Conservation (phyloP, 768 basidiomycete genomes). For the Fomitopsis pulvina region DNA sequence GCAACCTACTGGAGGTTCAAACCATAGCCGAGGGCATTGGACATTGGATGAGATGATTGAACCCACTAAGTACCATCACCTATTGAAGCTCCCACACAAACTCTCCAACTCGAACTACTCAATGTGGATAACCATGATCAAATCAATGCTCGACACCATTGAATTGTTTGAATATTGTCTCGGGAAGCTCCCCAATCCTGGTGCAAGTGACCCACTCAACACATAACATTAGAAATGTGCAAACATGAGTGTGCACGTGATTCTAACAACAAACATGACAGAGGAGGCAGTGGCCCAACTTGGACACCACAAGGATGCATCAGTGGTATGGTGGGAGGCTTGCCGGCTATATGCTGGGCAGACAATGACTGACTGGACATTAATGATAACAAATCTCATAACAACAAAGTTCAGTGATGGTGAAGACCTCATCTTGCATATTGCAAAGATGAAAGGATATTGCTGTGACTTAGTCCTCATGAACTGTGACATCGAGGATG, state of each 20-base stretch:
- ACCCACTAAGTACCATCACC: too few relatives aligned
- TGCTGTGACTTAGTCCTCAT: constrained; percentile 9
- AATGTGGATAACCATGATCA: too few relatives aligned
- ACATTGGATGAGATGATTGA: too few relatives aligned
- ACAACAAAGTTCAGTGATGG: constrained; percentile 7
- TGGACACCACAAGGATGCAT: not conserved
- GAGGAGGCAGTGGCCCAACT: not conserved
- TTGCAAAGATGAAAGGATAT: constrained; percentile 13
- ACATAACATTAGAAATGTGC: not conserved
- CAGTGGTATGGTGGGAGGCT: not conserved
- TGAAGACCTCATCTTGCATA: constrained; percentile 6
- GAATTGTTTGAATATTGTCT: too few relatives aligned
- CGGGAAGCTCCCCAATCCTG: too few relatives aligned
- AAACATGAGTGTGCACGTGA: not conserved
- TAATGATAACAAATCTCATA: constrained; percentile 7
- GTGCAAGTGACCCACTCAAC: too few relatives aligned
- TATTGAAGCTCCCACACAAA: too few relatives aligned
- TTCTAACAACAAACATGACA: constrained; percentile 1
- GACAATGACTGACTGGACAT: constrained; percentile 8
- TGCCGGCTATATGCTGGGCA: not conserved
- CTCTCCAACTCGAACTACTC: too few relatives aligned
- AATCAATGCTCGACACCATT: too few relatives aligned
- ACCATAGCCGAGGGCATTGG: too few relatives aligned
- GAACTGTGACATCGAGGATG: constrained; percentile 2
- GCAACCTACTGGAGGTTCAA: too few relatives aligned